A percentile compares a stretch with the other conserved stretches of the same genome.
These are phyloP conservation scores for Psilocybe tampanensis DNA, from an alignment of 768 basidiomycete genomes.

Conservation along the genomic window DNA sequence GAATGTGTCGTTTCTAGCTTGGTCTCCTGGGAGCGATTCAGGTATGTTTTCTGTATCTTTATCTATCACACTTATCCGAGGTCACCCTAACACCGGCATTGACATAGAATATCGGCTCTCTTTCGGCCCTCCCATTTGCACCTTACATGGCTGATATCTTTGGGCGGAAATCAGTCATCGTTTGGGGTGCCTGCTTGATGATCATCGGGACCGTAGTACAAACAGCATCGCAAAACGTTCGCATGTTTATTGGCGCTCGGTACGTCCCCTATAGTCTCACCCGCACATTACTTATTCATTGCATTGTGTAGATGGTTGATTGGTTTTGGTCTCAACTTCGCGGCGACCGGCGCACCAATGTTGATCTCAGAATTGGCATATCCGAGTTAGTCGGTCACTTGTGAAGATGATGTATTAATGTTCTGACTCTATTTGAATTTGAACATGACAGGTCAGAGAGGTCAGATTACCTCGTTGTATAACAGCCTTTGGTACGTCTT, in stretches of 20 bases:
- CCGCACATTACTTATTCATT: not conserved
- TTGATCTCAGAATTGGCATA: conserved; percentile 25
- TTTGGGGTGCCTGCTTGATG: conserved; percentile 54
- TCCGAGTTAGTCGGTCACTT: conserved; percentile 21
- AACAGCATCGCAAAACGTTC: conserved; percentile 50
- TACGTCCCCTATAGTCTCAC: too few relatives aligned
- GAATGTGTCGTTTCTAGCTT: too few relatives aligned
- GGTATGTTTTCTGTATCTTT: not conserved
- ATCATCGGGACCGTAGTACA: conserved; percentile 51
- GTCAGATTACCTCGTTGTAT: conserved; percentile 24
- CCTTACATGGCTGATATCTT: conserved; percentile 43
- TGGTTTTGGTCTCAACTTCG: conserved; percentile 25
- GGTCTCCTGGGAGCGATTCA: conserved; percentile 25
- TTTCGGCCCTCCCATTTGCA: conserved; percentile 22
- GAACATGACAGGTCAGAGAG: conserved; percentile 22
- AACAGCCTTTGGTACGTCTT: conserved; percentile 26
- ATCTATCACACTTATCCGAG: not conserved
- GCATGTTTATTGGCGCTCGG: conserved; percentile 62
- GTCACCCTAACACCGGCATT: too few relatives aligned
- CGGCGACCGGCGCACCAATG: conserved; percentile 22
- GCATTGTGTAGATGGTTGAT: conserved; percentile 17
- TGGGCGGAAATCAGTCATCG: conserved; percentile 52
- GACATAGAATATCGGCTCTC: conserved; percentile 26
- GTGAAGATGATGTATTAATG: too few relatives aligned
- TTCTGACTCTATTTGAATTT: too few relatives aligned